phyloP scores from a whole-genome alignment of 1,284 basidiomycete genomes.

The Sphagnurus paluster region DNA sequence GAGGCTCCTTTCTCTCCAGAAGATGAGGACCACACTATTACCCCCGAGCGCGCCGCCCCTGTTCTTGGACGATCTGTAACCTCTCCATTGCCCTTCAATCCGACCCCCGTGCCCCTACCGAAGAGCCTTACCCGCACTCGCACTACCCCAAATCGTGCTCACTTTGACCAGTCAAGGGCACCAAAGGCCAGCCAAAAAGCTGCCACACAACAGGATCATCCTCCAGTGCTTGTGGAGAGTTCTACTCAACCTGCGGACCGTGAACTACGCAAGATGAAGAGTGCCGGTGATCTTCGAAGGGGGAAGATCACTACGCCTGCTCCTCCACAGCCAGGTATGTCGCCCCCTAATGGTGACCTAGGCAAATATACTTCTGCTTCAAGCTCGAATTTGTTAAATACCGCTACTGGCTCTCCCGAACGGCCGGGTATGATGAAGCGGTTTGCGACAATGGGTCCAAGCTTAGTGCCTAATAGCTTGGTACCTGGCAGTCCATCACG shows the following conservation, averaged over 20 bases:
- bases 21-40: slow-evolving; percentile 76
- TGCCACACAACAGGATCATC: slow-evolving; percentile 21
- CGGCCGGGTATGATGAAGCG: slow-evolving; percentile 44
- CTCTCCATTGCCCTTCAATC: slow-evolving; percentile 34
- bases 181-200: slow-evolving; percentile 27
- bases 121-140: slow-evolving; percentile 60
- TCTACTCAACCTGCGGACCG: slow-evolving; percentile 47
- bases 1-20: slow-evolving; percentile 34
- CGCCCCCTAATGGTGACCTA: slow-evolving; percentile 41
- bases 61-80: slow-evolving; percentile 51
- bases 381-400: slow-evolving; percentile 58
- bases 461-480: slow-evolving; percentile 36
- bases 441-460: slow-evolving; percentile 68
- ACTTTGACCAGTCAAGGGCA: slow-evolving; percentile 49
- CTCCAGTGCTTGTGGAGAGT: slow-evolving; percentile 30
- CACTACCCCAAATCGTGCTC: slow-evolving; percentile 67
- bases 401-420: slow-evolving; percentile 34
- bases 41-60: slow-evolving; percentile 51
- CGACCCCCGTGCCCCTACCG: slow-evolving; percentile 16
- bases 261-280: slow-evolving; percentile 83
- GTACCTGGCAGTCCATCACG: slow-evolving; percentile 32
- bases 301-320: slow-evolving; percentile 31
- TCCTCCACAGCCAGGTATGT: slow-evolving; percentile 24
- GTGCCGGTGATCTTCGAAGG: slow-evolving; percentile 75
- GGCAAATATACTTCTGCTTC: slow-evolving; percentile 61